Evolutionary conservation across 2,329 filamentous ascomycete genomes (phyloP).

Genomic region (Talaromyces pinophilus): DNA sequence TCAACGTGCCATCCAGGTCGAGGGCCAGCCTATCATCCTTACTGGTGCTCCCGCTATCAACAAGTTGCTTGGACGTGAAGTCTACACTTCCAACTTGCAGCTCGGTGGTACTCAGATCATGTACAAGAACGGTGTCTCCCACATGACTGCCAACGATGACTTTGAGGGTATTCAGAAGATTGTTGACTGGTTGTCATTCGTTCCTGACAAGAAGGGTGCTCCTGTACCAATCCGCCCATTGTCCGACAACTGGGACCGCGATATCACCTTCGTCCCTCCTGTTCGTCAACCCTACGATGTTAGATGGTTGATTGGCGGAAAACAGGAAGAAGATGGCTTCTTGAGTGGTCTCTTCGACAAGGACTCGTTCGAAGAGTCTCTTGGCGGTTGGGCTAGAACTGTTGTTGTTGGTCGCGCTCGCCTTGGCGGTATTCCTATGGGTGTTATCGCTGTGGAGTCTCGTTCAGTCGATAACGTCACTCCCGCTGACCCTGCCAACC

Average conservation of each 20-base stretch:
- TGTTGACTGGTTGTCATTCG: conserved; percentile 95
- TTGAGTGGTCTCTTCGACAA: conserved; percentile 92
- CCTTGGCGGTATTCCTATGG: conserved; percentile 94
- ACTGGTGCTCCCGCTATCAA: conserved; percentile 97
- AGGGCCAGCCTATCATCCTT: conserved; percentile 97
- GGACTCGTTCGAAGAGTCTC: conserved; percentile 93
- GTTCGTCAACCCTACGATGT: conserved; percentile 89
- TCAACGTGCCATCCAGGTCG: conserved; percentile 97
- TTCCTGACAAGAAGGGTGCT: conserved; percentile 91
- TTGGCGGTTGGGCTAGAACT: conserved; percentile 95
- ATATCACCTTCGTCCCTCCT: conserved; percentile 76
- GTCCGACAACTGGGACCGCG: conserved; percentile 87
- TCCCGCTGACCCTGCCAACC: conserved; percentile 94
- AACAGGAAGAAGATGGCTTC: conserved; percentile 80
- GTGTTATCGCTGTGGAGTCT: conserved; percentile 96
- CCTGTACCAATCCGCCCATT: conserved; percentile 90
- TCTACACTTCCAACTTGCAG: conserved; percentile 98
- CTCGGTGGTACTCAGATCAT: conserved; percentile 99
- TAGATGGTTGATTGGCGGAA: conserved; percentile 87
- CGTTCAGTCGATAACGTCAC: conserved; percentile 95
- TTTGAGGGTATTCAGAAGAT: conserved; percentile 98
- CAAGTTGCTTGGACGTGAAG: conserved; percentile 95
- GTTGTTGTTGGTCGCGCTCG: conserved; percentile 96
- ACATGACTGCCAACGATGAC: conserved; percentile 97
- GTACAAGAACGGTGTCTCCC: conserved; percentile 99